Base-by-base conservation (phyloP, 2,329 filamentous ascomycete genomes). In the Ceratocystis lukuohia region DNA sequence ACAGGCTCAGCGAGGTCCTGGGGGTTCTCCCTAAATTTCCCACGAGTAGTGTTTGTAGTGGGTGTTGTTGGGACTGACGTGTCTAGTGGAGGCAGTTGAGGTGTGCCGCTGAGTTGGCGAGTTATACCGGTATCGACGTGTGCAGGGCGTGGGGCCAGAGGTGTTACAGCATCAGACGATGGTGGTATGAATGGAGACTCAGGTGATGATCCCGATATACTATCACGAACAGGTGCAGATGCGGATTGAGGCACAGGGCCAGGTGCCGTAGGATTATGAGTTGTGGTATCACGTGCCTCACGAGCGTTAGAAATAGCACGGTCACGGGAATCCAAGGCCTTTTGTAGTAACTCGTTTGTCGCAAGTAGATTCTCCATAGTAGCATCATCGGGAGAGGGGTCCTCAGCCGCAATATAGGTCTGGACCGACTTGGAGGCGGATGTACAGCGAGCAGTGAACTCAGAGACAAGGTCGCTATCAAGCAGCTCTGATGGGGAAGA, bases 281-380 rank as follows among this genome's bases (percentile, higher is more conserved):
- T 71, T 66, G 73, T 74, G 5, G 78, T 59, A 10, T 81, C 80
- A 3, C 82, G 74, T 46, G 80, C 77, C 72, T 86, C 86, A 69
- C 81, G 78, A 2, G 84, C 83, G 67, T 80, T 80, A n/a, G 87
- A 76, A 50, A 95, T 78, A 8, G 91, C 88, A 65, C 91, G 85
- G 75, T 96, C 90, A 74, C 96, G 90, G 73, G 91, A 86, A 69
- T 86, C 94, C 50, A 93, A 80, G 0, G 92, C 87, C 57, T 89
- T 84, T 68, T 90, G 89, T 37, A 99, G 80, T 73, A 93, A 88
- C 75, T 97, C 94, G 74, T 96, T 96, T 15, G 91, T 94, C 75
- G 96, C 91, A 72, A 99, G 96, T 69, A 99, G 79, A 15, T 86
- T 92, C 73, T 94, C 86, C 83, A 97, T 91, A 0, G 93, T 97